Percentiles rank a stretch among this genome's conserved stretches.
Evolutionary conservation across 208 protist genomes (phyloP).

Genomic region (Crithidia brevicula): DNA sequence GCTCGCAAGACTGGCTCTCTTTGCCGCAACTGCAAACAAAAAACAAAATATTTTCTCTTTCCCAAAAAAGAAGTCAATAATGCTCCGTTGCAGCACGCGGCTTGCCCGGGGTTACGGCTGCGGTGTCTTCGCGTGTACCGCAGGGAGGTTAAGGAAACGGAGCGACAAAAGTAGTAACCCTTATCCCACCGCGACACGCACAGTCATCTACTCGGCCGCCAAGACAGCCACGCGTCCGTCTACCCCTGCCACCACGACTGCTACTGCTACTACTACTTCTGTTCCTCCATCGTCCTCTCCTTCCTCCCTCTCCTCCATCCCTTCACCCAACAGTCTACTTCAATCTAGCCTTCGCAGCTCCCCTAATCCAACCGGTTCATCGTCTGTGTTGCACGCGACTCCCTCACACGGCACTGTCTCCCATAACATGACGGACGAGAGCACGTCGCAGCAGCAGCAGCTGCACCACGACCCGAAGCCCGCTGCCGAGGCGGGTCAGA

Average conservation of each 20-base stretch:
- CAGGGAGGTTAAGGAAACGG: slow-evolving; percentile 38
- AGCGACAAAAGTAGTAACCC: slow-evolving; percentile 46
- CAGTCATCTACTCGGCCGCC: slow-evolving; percentile 50
- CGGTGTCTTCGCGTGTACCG: slow-evolving; percentile 29
- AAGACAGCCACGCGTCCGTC: neutral
- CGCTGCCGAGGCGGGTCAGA: slow-evolving; percentile 1
- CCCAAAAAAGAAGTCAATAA: neutral
- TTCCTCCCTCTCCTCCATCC: neutral
- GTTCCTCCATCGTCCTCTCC: slow-evolving; percentile 23
- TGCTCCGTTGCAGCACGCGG: slow-evolving; percentile 32
- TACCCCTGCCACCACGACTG: neutral
- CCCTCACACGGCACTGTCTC: neutral
- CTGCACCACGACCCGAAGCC: slow-evolving; percentile 24
- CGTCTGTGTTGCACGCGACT: neutral
- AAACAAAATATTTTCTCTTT: neutral
- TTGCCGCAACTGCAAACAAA: neutral
- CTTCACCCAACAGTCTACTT: slow-evolving; percentile 8
- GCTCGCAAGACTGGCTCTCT: too few relatives aligned
- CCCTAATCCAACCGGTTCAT: neutral
- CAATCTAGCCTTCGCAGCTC: slow-evolving; percentile 19
- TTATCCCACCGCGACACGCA: slow-evolving; percentile 50
- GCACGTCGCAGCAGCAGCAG: slow-evolving; percentile 15
- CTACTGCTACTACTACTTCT: slow-evolving; percentile 10
- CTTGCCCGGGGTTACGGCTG: slow-evolving; percentile 28
- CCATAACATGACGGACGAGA: slow-evolving; percentile 19